Conservation (phyloP, 495 filamentous ascomycete species). For the Aspergillus nidulans region DNA sequence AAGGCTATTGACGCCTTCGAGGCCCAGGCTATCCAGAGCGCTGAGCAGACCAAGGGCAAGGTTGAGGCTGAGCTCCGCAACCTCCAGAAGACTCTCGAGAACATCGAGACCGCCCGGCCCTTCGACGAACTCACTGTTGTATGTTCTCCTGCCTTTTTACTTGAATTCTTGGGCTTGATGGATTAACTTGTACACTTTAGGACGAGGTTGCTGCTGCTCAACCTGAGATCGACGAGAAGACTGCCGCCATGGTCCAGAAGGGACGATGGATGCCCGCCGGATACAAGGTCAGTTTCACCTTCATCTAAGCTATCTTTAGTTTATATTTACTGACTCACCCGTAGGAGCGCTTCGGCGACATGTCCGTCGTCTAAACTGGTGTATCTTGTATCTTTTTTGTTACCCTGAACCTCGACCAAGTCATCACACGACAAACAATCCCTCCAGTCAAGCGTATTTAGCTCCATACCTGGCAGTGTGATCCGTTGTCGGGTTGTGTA, state of each 20-base stretch:
- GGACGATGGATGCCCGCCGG: conserved; percentile 96
- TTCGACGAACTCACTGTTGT: conserved; percentile 98
- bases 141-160: conserved; percentile 42
- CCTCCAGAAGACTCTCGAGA: conserved; percentile 87
- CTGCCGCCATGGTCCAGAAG: conserved; percentile 85
- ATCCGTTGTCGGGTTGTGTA: conserved; percentile 39
- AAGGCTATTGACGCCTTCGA: conserved; percentile 98
- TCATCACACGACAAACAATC: conserved; percentile 32
- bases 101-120: conserved; percentile 92
- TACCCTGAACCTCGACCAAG: conserved; percentile 32
- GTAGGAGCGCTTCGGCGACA: conserved; percentile 97
- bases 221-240: conserved; percentile 95
- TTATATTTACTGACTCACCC: conserved; percentile 5
- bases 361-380: conserved; percentile 74
- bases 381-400: conserved; percentile 22
- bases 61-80: conserved; percentile 91
- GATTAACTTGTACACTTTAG: conserved; percentile 41
- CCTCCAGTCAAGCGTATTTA: conserved; percentile 34
- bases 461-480: conserved; percentile 25
- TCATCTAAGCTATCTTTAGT: neutral
- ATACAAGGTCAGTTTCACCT: conserved; percentile 74
- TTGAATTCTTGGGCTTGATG: conserved; percentile 4
- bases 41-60: conserved; percentile 88
- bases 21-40: conserved; percentile 93
- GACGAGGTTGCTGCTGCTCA: conserved; percentile 91